Conservation (phyloP, 108 stramenopile species). For the Conticribra guillardii region DNA sequence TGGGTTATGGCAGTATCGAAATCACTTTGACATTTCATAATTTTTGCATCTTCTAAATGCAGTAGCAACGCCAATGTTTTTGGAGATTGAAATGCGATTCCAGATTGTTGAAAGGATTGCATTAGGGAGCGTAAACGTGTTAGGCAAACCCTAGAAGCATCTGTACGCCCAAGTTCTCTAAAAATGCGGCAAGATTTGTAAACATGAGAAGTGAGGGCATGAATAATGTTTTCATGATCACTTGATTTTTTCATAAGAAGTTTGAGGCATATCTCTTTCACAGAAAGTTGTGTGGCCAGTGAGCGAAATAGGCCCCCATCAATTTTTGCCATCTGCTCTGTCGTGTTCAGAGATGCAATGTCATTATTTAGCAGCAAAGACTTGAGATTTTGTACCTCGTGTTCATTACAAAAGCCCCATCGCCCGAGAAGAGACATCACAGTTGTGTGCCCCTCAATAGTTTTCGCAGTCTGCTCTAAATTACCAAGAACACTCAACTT, state of each 20-base stretch:
- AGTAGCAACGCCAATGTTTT: constrained; percentile 40
- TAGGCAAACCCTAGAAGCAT: constrained; percentile 44
- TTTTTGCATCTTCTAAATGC: constrained; percentile 76
- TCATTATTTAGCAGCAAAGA: constrained; percentile 31
- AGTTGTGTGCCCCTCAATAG: constrained; percentile 20
- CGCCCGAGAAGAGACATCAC: constrained; percentile 17
- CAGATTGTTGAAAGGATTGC: constrained; percentile 24
- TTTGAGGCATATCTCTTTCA: constrained; percentile 39
- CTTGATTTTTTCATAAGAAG: constrained; percentile 14
- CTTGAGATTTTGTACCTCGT: constrained; percentile 20
- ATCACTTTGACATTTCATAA: constrained; percentile 60
- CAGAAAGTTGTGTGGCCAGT: constrained; percentile 29
- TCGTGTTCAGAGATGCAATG: constrained; percentile 10
- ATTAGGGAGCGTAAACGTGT: constrained; percentile 39
- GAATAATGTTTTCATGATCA: constrained; percentile 11
- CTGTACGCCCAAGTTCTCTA: constrained; percentile 43
- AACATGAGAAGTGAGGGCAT: constrained; percentile 51
- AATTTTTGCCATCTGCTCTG: constrained; percentile 5
- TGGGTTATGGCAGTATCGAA: constrained; percentile 64
- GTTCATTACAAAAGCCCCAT: constrained; percentile 26
- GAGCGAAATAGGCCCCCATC: constrained; percentile 23
- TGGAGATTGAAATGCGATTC: constrained; percentile 1
- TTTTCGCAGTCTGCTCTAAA: constrained; percentile 19
- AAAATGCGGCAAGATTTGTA: constrained; percentile 51
- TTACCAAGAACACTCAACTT: constrained; percentile 37